Evolutionary conservation across 768 basidiomycete species (phyloP), one percentile per base, ranked within the genome.

Genomic region (Mycena pura): DNA sequence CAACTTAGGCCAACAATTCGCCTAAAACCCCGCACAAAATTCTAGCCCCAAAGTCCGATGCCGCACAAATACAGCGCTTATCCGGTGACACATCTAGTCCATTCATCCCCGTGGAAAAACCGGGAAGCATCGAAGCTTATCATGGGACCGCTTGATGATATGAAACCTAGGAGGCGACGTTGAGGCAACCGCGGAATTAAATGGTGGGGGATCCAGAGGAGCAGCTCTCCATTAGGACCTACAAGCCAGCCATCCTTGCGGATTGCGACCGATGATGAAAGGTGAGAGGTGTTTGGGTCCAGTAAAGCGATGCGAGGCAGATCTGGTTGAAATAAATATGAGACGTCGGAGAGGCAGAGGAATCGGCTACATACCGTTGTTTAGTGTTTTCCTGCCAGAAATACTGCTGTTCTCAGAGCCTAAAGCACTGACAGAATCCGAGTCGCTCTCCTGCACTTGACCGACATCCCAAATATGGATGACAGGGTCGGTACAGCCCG

Each of bases 201-300:
- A 17, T 53, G 51, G 27, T 43, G 14, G 3, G 51, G 51, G 24
- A 43, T 43, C 51, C 51, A 53, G 28, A 53, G 27, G 11, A 53
- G 27, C 8, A 25, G 39, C 38, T 43, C 40, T 19, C 38, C 34
- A 24, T 43, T 24, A 2, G 39, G 40, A 19, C 40, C 51, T 3
- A 53, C 40, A 2, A 53, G 39, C 51, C 51, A 53, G 2, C n/a
- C 27, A 25, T 19, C 27, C 28, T 41, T 14, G 5, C 17, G 14
- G 29, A 53, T 1, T 5, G 39, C 43, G 25, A 53, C 27, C 3
- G 27, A 3, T 6, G 29, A 15, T 4, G 49, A 50, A 13, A 50
- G 25, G 32, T 50, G 19, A 13, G 14, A 24, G 19, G 21, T 38
- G 21, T 24, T 24, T 2, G 36, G 22, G 8, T 50, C 5, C 13